A percentile compares a stretch with the other conserved stretches of the same genome.
phyloP scores from a whole-genome alignment of 495 filamentous ascomycete genomes.

The Rhypophila decipiens region DNA sequence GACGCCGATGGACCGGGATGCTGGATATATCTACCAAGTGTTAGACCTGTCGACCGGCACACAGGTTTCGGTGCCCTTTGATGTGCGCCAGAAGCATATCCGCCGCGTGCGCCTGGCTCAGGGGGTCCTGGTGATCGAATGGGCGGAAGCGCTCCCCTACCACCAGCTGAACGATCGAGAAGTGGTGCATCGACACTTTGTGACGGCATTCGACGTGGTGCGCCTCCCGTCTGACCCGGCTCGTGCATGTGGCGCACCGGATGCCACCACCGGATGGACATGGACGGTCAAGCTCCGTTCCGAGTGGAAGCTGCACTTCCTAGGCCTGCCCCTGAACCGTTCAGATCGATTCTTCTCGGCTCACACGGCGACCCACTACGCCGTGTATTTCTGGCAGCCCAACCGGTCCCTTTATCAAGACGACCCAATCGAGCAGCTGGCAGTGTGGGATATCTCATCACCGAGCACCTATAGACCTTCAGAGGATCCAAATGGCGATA shows the following conservation, averaged over 20 bases:
- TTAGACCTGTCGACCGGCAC: slow-evolving; percentile 47
- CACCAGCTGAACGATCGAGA: slow-evolving; percentile 54
- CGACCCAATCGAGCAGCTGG: slow-evolving; percentile 55
- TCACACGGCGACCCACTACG: slow-evolving; percentile 58
- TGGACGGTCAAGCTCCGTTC: slow-evolving; percentile 52
- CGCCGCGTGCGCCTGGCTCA: slow-evolving; percentile 53
- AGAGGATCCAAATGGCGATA: slow-evolving; percentile 43
- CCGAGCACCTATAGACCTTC: slow-evolving; percentile 51
- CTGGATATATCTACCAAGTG: slow-evolving; percentile 39
- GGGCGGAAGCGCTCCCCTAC: slow-evolving; percentile 54
- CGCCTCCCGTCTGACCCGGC: slow-evolving; percentile 7
- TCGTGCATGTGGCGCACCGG: neutral
- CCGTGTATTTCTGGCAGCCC: slow-evolving; percentile 61
- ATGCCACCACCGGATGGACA: slow-evolving; percentile 6
- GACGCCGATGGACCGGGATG: neutral
- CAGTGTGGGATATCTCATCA: slow-evolving; percentile 61
- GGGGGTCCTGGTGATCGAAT: slow-evolving; percentile 55
- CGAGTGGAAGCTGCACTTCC: slow-evolving; percentile 63
- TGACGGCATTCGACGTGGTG: slow-evolving; percentile 53
- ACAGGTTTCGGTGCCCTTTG: slow-evolving; percentile 48
- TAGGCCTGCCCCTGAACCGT: slow-evolving; percentile 53
- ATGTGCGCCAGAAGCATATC: slow-evolving; percentile 46
- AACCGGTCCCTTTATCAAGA: slow-evolving; percentile 55
- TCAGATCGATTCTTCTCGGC: slow-evolving; percentile 59
- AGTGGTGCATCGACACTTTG: slow-evolving; percentile 57